These are phyloP conservation scores for Verticillium longisporum DNA, from an alignment of 2,329 filamentous ascomycete genomes.

Conservation along the genomic window DNA sequence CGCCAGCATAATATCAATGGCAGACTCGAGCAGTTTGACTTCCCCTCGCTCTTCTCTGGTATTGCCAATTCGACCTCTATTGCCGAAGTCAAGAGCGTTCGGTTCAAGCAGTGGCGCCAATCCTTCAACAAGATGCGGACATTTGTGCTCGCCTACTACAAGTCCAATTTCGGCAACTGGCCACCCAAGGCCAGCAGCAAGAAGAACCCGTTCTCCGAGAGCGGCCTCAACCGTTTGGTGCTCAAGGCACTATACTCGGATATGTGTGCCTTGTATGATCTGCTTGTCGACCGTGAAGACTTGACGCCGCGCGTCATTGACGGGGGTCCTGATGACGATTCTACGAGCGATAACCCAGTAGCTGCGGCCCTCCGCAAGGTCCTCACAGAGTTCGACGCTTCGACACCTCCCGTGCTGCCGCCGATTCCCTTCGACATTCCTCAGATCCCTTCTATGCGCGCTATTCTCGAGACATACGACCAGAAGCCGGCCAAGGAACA, in stretches of 20 bases:
- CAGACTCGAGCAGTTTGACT: constrained; percentile 82
- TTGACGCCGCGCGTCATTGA: constrained; percentile 75
- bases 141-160: constrained; percentile 64
- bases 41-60: constrained; percentile 82
- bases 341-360: constrained; percentile 49
- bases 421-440: constrained; percentile 88
- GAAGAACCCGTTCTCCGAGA: constrained; percentile 83
- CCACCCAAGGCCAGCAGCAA: constrained; percentile 87
- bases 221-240: constrained; percentile 78
- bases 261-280: constrained; percentile 79
- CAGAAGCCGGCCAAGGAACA: constrained; percentile 67
- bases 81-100: constrained; percentile 67
- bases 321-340: constrained; percentile 42
- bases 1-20: constrained; percentile 63
- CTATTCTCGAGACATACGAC: constrained; percentile 58
- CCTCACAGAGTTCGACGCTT: constrained; percentile 82
- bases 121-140: constrained; percentile 69
- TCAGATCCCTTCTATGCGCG: constrained; percentile 62
- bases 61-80: constrained; percentile 77
- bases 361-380: constrained; percentile 69
- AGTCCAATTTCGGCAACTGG: constrained; percentile 60
- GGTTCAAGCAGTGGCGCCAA: constrained; percentile 77
- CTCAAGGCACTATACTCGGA: constrained; percentile 79
- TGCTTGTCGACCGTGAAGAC: constrained; percentile 72
- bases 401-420: constrained; percentile 81